Conservation (phyloP, 805 yeast genomes). For the Ogataea degrootiae region DNA sequence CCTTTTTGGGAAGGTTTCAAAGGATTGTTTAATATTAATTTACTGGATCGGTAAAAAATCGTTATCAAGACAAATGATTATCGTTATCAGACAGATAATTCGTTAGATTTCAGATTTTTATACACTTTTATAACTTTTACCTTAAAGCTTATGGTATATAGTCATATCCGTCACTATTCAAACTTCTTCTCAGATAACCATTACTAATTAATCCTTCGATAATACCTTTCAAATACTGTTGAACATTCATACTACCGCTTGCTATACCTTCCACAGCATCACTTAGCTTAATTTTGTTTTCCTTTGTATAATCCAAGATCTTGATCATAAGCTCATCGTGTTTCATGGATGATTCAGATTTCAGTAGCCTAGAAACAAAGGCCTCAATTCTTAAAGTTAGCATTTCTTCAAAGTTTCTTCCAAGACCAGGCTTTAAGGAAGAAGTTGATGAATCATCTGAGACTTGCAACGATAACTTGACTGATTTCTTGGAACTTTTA, state of each 20-base stretch:
- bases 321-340: conserved; percentile 30
- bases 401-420: conserved; percentile 6
- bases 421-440: neutral
- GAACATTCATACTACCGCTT: conserved; percentile 1
- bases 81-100: too few species aligned
- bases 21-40: too few species aligned
- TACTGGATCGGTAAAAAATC: too few species aligned
- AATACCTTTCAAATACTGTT: conserved; percentile 21
- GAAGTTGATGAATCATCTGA: conserved; percentile 4
- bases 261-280: neutral
- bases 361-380: conserved; percentile 27
- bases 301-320: conserved; percentile 19
- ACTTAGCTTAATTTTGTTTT: conserved; percentile 1
- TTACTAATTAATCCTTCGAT: conserved; percentile 33
- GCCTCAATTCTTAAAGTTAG: conserved; percentile 10
- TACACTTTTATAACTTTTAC: too few species aligned
- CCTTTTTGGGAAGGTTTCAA: too few species aligned
- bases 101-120: too few species aligned
- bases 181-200: conserved; percentile 30
- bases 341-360: conserved; percentile 21
- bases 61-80: too few species aligned
- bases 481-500: conserved; percentile 3
- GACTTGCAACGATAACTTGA: conserved; percentile 7
- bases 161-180: conserved; percentile 8
- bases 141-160: conserved; percentile 9